Percentiles rank a stretch among this genome's conserved stretches.
Evolutionary conservation across 2,329 filamentous ascomycete genomes (phyloP).

Genomic region (Orbilia ellipsospora): DNA sequence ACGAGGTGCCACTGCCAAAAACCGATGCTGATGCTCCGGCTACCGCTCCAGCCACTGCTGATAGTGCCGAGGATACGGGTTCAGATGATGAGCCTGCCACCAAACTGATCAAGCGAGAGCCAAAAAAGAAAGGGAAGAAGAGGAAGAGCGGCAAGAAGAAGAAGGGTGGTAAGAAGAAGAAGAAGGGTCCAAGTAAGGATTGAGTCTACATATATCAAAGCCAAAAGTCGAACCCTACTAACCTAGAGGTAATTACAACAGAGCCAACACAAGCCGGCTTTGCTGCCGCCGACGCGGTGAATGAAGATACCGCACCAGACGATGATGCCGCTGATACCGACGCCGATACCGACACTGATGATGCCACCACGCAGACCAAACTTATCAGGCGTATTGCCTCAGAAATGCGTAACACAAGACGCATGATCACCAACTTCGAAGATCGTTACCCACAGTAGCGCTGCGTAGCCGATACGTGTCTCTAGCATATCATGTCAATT

Average conservation of each 20-base stretch:
- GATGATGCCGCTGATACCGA: not conserved
- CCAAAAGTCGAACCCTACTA: not conserved
- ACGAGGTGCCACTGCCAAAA: not conserved
- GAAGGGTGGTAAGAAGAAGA: conserved; percentile 6
- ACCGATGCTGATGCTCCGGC: not conserved
- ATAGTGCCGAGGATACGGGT: not conserved
- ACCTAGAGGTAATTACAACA: not conserved
- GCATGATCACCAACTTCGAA: too few species aligned
- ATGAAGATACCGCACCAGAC: not conserved
- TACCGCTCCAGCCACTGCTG: not conserved
- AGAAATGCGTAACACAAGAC: too few species aligned
- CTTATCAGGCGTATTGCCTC: not conserved
- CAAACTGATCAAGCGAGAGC: conserved; percentile 10
- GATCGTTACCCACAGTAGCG: too few species aligned
- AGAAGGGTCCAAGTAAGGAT: conserved; percentile 4
- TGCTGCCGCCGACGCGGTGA: not conserved
- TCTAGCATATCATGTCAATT: too few species aligned
- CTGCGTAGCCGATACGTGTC: too few species aligned
- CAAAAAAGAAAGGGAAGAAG: conserved; percentile 4
- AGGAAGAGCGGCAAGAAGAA: conserved; percentile 3
- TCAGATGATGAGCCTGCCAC: not conserved
- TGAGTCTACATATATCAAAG: not conserved
- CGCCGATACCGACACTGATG: not conserved
- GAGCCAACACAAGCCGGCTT: not conserved
- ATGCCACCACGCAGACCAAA: not conserved